These are phyloP conservation scores for Backusella westeae DNA, from an alignment of 192 early-diverging fungal species.

Conservation along the genomic window DNA sequence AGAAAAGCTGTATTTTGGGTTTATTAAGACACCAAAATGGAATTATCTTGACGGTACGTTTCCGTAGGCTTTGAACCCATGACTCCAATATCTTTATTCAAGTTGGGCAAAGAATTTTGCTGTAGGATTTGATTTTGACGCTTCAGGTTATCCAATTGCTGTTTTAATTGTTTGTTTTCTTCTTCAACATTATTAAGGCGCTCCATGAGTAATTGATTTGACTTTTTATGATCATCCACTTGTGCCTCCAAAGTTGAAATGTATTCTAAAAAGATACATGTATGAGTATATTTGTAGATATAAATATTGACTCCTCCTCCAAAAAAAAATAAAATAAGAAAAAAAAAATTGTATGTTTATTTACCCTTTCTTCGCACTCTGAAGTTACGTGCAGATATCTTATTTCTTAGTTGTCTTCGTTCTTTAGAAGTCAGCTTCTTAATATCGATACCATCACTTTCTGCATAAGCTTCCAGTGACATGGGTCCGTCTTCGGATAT, in stretches of 20 bases:
- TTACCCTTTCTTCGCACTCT: constrained; percentile 64
- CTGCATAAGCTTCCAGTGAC: constrained; percentile 22
- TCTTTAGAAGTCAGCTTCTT: constrained; percentile 60
- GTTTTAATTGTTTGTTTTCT: constrained; percentile 24
- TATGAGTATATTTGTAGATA: background rate
- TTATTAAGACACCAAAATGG: background rate
- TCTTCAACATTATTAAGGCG: constrained; percentile 16
- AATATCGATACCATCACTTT: constrained; percentile 43
- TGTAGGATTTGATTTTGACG: constrained; percentile 10
- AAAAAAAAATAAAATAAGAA: constrained; percentile 6
- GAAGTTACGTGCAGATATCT: constrained; percentile 75
- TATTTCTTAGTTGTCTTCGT: constrained; percentile 71
- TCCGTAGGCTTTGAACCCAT: constrained; percentile 23
- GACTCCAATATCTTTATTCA: constrained; percentile 32
- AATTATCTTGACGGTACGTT: constrained; percentile 24
- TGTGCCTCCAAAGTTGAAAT: constrained; percentile 34
- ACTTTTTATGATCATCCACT: constrained; percentile 21
- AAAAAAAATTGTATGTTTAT: background rate
- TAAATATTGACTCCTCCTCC: constrained; percentile 8
- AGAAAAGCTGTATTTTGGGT: background rate
- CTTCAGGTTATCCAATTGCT: constrained; percentile 13
- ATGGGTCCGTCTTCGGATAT: background rate
- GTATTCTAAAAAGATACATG: constrained; percentile 21
- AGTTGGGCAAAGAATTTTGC: constrained; percentile 11
- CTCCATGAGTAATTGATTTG: constrained; percentile 3